Evolutionary conservation across 2,329 filamentous ascomycete genomes (phyloP), one percentile per base, ranked within the genome.

Genomic region (Arthrobotrys iridis): DNA sequence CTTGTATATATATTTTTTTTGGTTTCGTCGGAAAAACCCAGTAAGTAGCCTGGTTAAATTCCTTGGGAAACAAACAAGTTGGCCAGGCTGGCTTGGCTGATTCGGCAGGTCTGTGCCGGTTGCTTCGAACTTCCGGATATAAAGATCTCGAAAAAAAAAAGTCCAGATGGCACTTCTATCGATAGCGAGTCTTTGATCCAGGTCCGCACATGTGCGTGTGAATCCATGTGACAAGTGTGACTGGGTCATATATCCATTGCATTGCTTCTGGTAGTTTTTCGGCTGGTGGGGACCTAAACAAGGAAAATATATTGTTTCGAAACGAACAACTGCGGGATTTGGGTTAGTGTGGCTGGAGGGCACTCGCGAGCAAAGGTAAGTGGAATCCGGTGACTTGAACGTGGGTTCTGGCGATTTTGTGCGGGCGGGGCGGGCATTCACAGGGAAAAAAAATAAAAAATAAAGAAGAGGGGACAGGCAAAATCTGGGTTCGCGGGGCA

Each of bases 241-340:
- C n/a, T n/a, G n/a, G n/a, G n/a, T n/a, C n/a, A n/a, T n/a, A n/a
- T n/a, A n/a, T n/a, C n/a, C n/a, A n/a, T n/a, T n/a, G n/a, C n/a
- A n/a, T n/a, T n/a, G n/a, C n/a, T n/a, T n/a, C n/a, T n/a, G n/a
- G n/a, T n/a, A n/a, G n/a, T n/a, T n/a, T n/a, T 33, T 52, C 50
- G 50, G 50, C 3, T 55, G 50, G 22, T 55, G 50, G 28, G 18
- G 50, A n/a, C 40, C 35, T n/a, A 5, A 43, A 37, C n/a, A 5
- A 20, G 33, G 55, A 52, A 43, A 28, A 30, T 5, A 33, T 5
- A 20, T 55, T 66, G 55, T 70, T 70, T 70, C 57, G 65, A 70
- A 70, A 70, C 65, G 30, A 55, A 55, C 48, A 26, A 1, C 40
- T 40, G 20, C 43, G 26, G 18, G 8, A n/a, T 30, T 52, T 18